Evolutionary conservation across 352 stramenopile species (phyloP).

Genomic region (Phytophthora sojae): DNA sequence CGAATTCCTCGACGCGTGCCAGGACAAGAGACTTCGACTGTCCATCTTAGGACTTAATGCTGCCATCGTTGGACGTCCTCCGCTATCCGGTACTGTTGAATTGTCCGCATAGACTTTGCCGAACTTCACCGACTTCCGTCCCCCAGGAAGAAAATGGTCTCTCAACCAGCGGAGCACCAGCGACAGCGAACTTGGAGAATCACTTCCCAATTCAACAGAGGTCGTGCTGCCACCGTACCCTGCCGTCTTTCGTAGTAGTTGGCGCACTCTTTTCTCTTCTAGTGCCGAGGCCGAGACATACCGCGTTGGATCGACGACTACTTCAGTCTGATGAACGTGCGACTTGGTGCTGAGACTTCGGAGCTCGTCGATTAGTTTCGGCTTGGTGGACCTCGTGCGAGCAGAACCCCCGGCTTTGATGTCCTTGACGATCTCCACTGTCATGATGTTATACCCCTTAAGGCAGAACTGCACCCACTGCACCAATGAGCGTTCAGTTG

Average conservation of each 20-base stretch:
- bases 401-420: constrained; percentile 52
- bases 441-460: constrained; percentile 78
- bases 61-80: constrained; percentile 1
- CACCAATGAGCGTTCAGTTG: constrained; percentile 47
- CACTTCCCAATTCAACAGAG: not conserved
- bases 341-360: constrained; percentile 30
- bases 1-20: constrained; percentile 12
- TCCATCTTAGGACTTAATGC: not conserved
- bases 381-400: constrained; percentile 13
- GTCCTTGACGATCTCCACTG: constrained; percentile 75
- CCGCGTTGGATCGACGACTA: constrained; percentile 17
- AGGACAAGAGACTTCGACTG: constrained; percentile 22
- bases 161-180: constrained; percentile 14
- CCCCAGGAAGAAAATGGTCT: constrained; percentile 14
- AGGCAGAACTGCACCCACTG: constrained; percentile 71
- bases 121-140: constrained; percentile 22
- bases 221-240: constrained; percentile 11
- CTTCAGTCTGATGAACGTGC: not conserved
- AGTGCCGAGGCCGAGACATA: constrained; percentile 39
- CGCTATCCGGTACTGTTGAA: not conserved
- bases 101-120: constrained; percentile 27
- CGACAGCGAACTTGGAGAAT: not conserved
- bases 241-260: constrained; percentile 44
- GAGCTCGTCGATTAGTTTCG: constrained; percentile 51
- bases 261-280: constrained; percentile 50